These are phyloP conservation scores for Ogataea naganishii DNA, from an alignment of 805 yeast genomes.

Conservation along the genomic window DNA sequence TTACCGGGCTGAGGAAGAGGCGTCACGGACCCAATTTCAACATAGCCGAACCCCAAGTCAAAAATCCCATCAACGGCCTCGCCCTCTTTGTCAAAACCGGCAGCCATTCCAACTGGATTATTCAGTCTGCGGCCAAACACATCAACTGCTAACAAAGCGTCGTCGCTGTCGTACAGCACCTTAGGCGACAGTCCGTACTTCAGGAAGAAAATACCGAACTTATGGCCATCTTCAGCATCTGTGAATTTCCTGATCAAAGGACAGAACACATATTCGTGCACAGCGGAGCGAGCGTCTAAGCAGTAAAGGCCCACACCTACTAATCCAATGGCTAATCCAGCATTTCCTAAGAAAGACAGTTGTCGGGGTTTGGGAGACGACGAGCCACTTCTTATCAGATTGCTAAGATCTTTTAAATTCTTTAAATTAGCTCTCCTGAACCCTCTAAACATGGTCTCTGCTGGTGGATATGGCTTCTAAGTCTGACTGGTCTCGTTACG, in stretches of 20 bases:
- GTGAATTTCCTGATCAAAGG: conserved; percentile 64
- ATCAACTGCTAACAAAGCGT: conserved; percentile 43
- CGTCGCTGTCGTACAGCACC: conserved; percentile 44
- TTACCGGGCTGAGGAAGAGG: conserved; percentile 93
- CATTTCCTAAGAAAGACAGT: no score
- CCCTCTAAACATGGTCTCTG: no score
- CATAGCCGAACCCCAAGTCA: conserved; percentile 76
- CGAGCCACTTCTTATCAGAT: no score
- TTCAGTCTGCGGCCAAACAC: conserved; percentile 58
- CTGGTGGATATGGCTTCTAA: no score
- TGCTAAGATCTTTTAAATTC: no score
- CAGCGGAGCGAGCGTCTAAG: conserved; percentile 72
- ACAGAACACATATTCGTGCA: conserved; percentile 74
- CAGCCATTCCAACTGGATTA: conserved; percentile 88
- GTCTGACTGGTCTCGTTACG: no score
- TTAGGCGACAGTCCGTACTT: conserved; percentile 63
- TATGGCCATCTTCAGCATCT: conserved; percentile 84
- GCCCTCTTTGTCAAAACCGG: conserved; percentile 92
- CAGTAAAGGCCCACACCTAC: conserved; percentile 42
- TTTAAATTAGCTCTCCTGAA: no score
- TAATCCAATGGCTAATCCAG: no score
- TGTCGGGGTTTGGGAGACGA: no score
- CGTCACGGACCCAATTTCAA: conserved; percentile 89
- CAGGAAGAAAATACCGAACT: conserved; percentile 60
- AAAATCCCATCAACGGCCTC: conserved; percentile 81